Conservation (phyloP, 2,329 filamentous ascomycete species). For the Stagonosporopsis tanaceti region DNA sequence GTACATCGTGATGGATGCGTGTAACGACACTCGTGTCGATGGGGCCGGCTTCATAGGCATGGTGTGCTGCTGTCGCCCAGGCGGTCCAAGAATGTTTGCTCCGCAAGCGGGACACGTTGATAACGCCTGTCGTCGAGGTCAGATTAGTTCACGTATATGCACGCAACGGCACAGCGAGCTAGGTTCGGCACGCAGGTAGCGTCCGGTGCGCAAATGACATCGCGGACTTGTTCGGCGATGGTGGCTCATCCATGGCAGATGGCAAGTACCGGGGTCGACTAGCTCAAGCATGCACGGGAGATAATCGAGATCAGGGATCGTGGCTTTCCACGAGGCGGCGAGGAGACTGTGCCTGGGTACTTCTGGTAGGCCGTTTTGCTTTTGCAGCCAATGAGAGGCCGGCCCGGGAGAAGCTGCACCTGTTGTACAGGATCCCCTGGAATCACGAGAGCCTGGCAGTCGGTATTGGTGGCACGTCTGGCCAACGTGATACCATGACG, state of each 20-base stretch:
- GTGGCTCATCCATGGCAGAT: conserved; percentile 5
- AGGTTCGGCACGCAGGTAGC: conserved; percentile 29
- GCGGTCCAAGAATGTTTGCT: conserved; percentile 4
- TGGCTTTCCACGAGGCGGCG: conserved; percentile 28
- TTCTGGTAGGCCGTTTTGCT: conserved; percentile 30
- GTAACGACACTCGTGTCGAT: conserved; percentile 25
- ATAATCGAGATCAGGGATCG: conserved; percentile 17
- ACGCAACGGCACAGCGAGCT: conserved; percentile 27
- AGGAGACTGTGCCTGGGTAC: conserved; percentile 11
- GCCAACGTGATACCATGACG: conserved; percentile 31
- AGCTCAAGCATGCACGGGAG: conserved; percentile 9
- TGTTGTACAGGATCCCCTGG: conserved; percentile 32
- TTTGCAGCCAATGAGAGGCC: conserved; percentile 34
- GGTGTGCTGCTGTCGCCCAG: not conserved
- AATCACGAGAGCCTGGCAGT: conserved; percentile 23
- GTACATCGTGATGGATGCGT: conserved; percentile 8
- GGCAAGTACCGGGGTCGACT: conserved; percentile 13
- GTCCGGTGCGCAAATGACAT: conserved; percentile 14
- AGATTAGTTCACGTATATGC: conserved; percentile 16
- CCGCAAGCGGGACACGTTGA: not conserved
- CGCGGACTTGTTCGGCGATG: conserved; percentile 39
- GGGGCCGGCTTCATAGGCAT: conserved; percentile 1
- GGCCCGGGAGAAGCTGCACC: conserved; percentile 28
- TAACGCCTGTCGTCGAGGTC: not conserved
- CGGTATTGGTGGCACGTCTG: conserved; percentile 35